Evolutionary conservation across 2,329 filamentous ascomycete genomes (phyloP).

Genomic region (Didymella glomerata): DNA sequence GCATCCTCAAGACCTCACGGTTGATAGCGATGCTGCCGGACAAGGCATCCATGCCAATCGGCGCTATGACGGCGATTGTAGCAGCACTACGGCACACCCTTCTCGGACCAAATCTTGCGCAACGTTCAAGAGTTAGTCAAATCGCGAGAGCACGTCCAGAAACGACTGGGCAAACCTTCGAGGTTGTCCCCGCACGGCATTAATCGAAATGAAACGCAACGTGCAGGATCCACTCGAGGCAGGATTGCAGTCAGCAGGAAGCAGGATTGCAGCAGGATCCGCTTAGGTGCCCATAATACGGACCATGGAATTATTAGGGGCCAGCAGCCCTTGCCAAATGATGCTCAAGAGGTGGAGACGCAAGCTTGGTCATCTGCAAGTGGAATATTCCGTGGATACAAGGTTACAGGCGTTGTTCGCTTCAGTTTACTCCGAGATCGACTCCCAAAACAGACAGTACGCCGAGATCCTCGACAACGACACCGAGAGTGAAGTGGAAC

Average conservation of each 20-base stretch:
- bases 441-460: constrained; percentile 19
- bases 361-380: constrained; percentile 19
- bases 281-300: constrained; percentile 21
- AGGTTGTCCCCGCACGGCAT: constrained; percentile 19
- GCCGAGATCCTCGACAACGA: constrained; percentile 22
- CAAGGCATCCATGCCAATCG: constrained; percentile 13
- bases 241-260: constrained; percentile 15
- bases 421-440: constrained; percentile 25
- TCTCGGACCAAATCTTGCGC: constrained; percentile 6
- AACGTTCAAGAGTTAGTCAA: constrained; percentile 6
- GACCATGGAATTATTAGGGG: constrained; percentile 12
- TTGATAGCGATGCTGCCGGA: constrained; percentile 5
- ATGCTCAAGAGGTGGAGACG: constrained; percentile 23
- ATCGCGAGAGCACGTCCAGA: constrained; percentile 7
- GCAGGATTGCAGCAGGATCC: constrained; percentile 21
- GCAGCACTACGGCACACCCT: neutral
- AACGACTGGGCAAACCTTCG: constrained; percentile 14
- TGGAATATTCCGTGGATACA: constrained; percentile 17
- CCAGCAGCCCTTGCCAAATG: constrained; percentile 15
- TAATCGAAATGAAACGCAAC: constrained; percentile 24
- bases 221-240: constrained; percentile 17
- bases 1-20: neutral
- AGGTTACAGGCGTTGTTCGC: constrained; percentile 17
- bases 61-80: constrained; percentile 7
- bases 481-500: constrained; percentile 13